phyloP scores from a whole-genome alignment of 345 rosid species.

The Lepidium sativum region DNA sequence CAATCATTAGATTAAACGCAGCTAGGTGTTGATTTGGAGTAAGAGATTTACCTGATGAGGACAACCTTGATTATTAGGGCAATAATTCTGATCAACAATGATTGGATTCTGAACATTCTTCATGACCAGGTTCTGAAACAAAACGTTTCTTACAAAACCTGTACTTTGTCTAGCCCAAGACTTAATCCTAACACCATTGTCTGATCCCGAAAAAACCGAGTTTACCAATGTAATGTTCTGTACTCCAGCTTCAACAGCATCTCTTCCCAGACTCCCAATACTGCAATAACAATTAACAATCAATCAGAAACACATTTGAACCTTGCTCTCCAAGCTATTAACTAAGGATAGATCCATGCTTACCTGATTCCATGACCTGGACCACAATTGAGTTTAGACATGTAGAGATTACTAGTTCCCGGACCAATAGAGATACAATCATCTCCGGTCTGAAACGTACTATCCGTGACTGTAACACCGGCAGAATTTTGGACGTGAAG shows the following conservation, averaged over 20 bases:
- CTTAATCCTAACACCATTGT: slow-evolving; percentile 31
- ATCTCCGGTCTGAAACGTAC: slow-evolving; percentile 45
- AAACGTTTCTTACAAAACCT: slow-evolving; percentile 36
- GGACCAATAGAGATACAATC: slow-evolving; percentile 55
- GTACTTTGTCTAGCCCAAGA: slow-evolving; percentile 51
- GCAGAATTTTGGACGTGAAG: slow-evolving; percentile 37
- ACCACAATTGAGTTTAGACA: slow-evolving; percentile 42
- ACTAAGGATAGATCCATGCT: background rate
- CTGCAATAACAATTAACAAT: background rate
- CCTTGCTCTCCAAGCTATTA: background rate
- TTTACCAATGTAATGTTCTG: slow-evolving; percentile 24
- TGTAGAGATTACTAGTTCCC: slow-evolving; percentile 38
- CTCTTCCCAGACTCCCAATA: slow-evolving; percentile 33
- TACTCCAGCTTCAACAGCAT: slow-evolving; percentile 27
- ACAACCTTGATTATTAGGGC: slow-evolving; percentile 33
- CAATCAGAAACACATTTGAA: background rate
- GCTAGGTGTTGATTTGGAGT: background rate
- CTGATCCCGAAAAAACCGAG: slow-evolving; percentile 28
- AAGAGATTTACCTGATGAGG: slow-evolving; percentile 38
- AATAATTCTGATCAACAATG: slow-evolving; percentile 50
- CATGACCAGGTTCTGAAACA: slow-evolving; percentile 32
- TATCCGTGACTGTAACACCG: slow-evolving; percentile 32
- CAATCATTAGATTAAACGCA: too few species aligned
- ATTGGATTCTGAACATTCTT: slow-evolving; percentile 40
- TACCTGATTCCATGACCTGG: slow-evolving; percentile 66